Base-by-base conservation (phyloP, 805 yeast species). In the Saturnispora galanensis region DNA sequence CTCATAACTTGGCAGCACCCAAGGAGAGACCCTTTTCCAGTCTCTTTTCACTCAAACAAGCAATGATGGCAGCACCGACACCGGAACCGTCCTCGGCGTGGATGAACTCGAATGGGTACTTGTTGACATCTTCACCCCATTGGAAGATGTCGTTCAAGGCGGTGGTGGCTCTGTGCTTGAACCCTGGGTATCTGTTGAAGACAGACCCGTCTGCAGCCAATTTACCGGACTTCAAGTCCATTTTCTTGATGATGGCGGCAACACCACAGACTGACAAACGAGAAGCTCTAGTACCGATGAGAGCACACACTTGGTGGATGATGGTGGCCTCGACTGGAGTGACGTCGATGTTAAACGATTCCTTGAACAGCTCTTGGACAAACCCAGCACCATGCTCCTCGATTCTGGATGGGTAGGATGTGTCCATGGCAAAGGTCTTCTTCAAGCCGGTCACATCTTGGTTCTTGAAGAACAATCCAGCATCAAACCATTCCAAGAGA, bases 201-300 rank as follows among this genome's bases (percentile, higher is more conserved):
- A 90, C 97, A 10, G 96, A 87, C 51, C 98, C 97, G 63, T 90
- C 98, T 50, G 96, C 95, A 45, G 97, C 98, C 66, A 89, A 86
- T 60, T 87, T 88, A 42, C 81, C 89, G 35, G 81, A 73, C 52
- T 68, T 66, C 71, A 80, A 77, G 47, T 78, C 79, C 73, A 90
- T 81, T 79, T 88, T 88, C 62, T 80, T 74, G 64, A 90, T 82
- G 59, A 90, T 81, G 47, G 96, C 97, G 47, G 96, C 97, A 55
- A 89, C 83, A 61, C 96, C 97, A 71, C 96, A 87, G 49, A 85
- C 83, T 18, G 96, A 82, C 57, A 90, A 75, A 65, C 97, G 80
- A 13, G 97, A 87, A 34, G 97, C 79, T 68, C 98, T 79, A 46
- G 84, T 84, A 54, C 97, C 97, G 53, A 89, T 80, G 57, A 86